Percentiles rank a stretch among this genome's conserved stretches.
These are phyloP conservation scores for Penicillium daleae DNA, from an alignment of 495 filamentous ascomycete genomes.

Conservation along the genomic window DNA sequence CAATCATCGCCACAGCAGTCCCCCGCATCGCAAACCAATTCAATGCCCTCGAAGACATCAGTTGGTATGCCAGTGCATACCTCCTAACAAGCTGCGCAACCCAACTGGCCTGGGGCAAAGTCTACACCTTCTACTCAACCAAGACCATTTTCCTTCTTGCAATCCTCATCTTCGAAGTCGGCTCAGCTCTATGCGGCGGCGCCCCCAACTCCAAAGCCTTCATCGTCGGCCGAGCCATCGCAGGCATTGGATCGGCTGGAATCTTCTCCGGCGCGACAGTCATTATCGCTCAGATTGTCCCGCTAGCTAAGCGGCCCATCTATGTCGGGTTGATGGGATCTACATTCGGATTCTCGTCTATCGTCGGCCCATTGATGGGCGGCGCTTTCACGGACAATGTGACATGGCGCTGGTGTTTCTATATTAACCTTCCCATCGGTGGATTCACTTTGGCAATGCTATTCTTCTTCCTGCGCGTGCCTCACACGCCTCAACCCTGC, in stretches of 20 bases:
- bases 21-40: constrained; percentile 71
- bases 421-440: constrained; percentile 66
- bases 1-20: constrained; percentile 74
- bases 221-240: constrained; percentile 64
- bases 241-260: constrained; percentile 55
- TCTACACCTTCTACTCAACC: constrained; percentile 66
- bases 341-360: constrained; percentile 59
- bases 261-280: constrained; percentile 56
- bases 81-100: constrained; percentile 52
- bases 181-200: constrained; percentile 70
- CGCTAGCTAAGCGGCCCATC: constrained; percentile 57
- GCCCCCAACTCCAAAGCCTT: constrained; percentile 70
- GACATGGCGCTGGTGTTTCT: constrained; percentile 66
- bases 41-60: constrained; percentile 61
- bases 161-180: constrained; percentile 63
- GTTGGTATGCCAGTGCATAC: constrained; percentile 60
- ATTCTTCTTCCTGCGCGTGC: constrained; percentile 50
- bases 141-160: constrained; percentile 62
- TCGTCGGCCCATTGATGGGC: constrained; percentile 46
- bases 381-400: constrained; percentile 38
- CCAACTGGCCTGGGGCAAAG: constrained; percentile 56
- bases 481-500: constrained; percentile 5
- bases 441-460: constrained; percentile 53
- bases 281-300: constrained; percentile 60
- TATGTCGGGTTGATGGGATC: constrained; percentile 52